These are phyloP conservation scores for Wickerhamomyces kurtzmanii DNA, from an alignment of 805 yeast species.

Conservation along the genomic window DNA sequence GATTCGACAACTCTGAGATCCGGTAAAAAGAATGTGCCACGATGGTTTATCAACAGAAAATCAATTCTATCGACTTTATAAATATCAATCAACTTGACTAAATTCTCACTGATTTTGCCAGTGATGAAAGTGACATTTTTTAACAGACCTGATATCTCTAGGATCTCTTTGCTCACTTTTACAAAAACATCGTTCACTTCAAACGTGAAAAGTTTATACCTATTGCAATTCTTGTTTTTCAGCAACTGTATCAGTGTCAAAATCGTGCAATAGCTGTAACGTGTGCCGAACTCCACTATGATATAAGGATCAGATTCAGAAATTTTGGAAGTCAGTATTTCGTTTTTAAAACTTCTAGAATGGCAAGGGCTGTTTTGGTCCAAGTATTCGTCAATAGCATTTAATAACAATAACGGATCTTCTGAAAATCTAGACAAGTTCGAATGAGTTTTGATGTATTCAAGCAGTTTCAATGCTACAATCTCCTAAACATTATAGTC, in stretches of 20 bases:
- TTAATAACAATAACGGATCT: slow-evolving; percentile 8
- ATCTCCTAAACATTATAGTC: no score
- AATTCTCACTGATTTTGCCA: slow-evolving; percentile 8
- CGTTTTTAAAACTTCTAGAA: slow-evolving; percentile 5
- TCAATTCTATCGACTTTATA: slow-evolving; percentile 16
- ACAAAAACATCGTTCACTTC: slow-evolving; percentile 7
- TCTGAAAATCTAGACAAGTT: slow-evolving; percentile 6
- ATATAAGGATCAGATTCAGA: slow-evolving; percentile 7
- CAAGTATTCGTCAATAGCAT: slow-evolving; percentile 8
- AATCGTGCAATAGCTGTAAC: slow-evolving; percentile 10
- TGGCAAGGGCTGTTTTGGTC: slow-evolving; percentile 1
- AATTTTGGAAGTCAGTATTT: slow-evolving; percentile 2
- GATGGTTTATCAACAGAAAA: slow-evolving; percentile 30
- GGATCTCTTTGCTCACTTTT: slow-evolving; percentile 6
- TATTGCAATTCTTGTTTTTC: slow-evolving; percentile 1
- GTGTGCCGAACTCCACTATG: slow-evolving; percentile 13
- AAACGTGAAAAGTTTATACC: slow-evolving; percentile 9
- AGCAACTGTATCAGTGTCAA: slow-evolving; percentile 8
- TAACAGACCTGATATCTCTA: slow-evolving; percentile 10
- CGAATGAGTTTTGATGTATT: no score
- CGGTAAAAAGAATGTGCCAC: slow-evolving; percentile 26
- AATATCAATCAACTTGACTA: slow-evolving; percentile 3
- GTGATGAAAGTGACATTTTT: slow-evolving; percentile 7
- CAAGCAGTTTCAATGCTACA: not conserved
- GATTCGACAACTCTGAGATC: slow-evolving; percentile 32